Evolutionary conservation across 2,329 filamentous ascomycete genomes (phyloP), one percentile per base, ranked within the genome.

Genomic region (Leptographium procerum): DNA sequence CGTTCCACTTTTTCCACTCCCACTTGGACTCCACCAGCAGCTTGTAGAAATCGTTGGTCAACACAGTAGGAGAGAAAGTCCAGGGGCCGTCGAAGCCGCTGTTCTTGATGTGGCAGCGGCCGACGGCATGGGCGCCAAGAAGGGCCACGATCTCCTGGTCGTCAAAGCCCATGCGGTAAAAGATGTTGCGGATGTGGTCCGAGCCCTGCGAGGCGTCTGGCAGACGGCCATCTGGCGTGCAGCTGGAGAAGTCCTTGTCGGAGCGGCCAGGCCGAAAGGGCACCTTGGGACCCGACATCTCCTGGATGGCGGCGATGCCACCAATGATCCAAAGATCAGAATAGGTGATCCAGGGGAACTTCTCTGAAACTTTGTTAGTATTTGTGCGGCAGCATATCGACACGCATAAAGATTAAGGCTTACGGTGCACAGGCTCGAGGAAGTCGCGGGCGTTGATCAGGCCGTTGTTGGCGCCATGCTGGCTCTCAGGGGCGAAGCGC

Each of bases 101-200:
- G 70, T 92, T 89, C 74, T 94, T 87, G 10, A 85, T 79, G 80
- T 97, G 94, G 78, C 68, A 95, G 65, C 91, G 89, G 62, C 91
- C 91, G 43, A 96, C 82, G 57, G 89, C 88, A 76, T 96, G 91
- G 54, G 88, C 91, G 65, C 91, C 91, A 28, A 81, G 80, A 57
- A 97, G 82, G 33, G 92, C 94, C 52, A 96, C 92, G 70, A 97
- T 97, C 75, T 96, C 91, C 69, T 88, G 88, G 76, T 99, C 92
- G 73, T 94, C 87, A 81, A 96, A 97, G 65, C 92, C 92, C 92
- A 97, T 97, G 71, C 92, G 90, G 73, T 85, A 83, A 75, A 97
- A 99, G 78, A 97, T 92, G 75, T 83, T 83, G 68, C 94, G 87
- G 66, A 97, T 82, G 76, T 97, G 92, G 69, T 85, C 82, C 62